A percentile compares a stretch with the other conserved stretches of the same genome.
These are phyloP conservation scores for Fusarium sublunatum DNA, from an alignment of 2,329 filamentous ascomycete species.

Conservation along the genomic window DNA sequence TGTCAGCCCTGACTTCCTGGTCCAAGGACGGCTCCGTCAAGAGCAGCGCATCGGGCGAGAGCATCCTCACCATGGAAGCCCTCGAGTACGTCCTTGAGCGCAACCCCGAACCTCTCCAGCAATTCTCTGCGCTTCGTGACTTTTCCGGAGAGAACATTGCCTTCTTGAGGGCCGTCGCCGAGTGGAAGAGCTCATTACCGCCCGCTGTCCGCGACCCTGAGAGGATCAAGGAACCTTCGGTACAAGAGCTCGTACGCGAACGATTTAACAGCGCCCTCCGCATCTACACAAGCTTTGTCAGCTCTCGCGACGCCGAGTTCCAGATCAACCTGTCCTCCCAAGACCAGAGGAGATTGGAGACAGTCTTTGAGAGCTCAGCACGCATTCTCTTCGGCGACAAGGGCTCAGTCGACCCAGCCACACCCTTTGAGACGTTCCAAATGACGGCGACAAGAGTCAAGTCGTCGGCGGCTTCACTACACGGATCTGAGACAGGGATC, in stretches of 20 bases:
- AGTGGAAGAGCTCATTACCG: conserved; percentile 52
- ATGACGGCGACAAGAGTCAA: conserved; percentile 37
- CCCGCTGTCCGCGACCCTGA: conserved; percentile 41
- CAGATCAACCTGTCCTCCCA: conserved; percentile 73
- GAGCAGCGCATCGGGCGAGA: conserved; percentile 53
- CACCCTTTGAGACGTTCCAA: conserved; percentile 56
- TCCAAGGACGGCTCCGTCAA: conserved; percentile 51
- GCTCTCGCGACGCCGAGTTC: conserved; percentile 64
- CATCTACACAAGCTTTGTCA: conserved; percentile 45
- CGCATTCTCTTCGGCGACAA: conserved; percentile 57
- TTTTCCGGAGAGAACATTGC: conserved; percentile 77
- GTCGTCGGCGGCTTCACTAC: conserved; percentile 32
- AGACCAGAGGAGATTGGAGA: conserved; percentile 65
- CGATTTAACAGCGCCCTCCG: conserved; percentile 69
- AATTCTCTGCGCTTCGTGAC: conserved; percentile 73
- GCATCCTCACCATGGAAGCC: conserved; percentile 47
- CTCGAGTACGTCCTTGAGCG: conserved; percentile 67
- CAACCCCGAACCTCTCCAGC: conserved; percentile 69
- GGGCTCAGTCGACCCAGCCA: conserved; percentile 54
- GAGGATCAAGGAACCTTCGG: conserved; percentile 35
- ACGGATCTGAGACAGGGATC: conserved; percentile 44
- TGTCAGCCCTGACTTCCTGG: conserved; percentile 54
- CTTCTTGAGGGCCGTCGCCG: conserved; percentile 68
- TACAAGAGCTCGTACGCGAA: conserved; percentile 56
- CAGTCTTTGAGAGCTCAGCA: conserved; percentile 67